These are phyloP conservation scores for Voacanga thouarsii DNA, from an alignment of 257 asterid genomes.

Conservation along the genomic window DNA sequence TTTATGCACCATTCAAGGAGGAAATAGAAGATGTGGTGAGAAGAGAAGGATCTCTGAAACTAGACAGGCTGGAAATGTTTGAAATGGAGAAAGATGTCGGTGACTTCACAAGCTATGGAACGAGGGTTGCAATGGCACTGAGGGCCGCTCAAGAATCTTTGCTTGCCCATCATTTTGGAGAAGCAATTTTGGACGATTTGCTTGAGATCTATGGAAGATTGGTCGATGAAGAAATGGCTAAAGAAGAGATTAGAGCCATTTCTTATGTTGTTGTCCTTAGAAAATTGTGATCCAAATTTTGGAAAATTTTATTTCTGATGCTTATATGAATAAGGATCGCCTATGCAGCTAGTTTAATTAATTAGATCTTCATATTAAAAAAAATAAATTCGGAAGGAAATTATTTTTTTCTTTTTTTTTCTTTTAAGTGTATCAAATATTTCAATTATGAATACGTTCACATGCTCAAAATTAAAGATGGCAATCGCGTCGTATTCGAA, in stretches of 20 bases:
- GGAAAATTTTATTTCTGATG: neutral
- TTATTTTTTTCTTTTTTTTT: no score
- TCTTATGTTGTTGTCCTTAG: conserved; percentile 48
- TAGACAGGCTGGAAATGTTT: conserved; percentile 48
- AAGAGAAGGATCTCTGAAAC: conserved; percentile 53
- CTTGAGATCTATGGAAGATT: conserved; percentile 58
- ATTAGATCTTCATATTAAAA: no score
- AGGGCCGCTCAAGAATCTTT: conserved; percentile 86
- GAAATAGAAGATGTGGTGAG: conserved; percentile 61
- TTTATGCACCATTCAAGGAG: conserved; percentile 70
- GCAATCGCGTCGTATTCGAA: no score
- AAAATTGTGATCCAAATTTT: conserved; percentile 28
- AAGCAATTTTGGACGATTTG: conserved; percentile 45
- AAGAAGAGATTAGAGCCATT: conserved; percentile 43
- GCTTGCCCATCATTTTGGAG: conserved; percentile 69
- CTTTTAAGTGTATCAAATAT: no score
- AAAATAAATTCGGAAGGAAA: no score
- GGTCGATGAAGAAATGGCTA: conserved; percentile 57
- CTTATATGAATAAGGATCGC: neutral
- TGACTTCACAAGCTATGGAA: conserved; percentile 49
- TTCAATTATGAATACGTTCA: no score
- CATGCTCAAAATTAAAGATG: no score
- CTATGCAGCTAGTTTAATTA: no score
- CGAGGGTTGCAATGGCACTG: conserved; percentile 66
- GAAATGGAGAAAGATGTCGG: conserved; percentile 48